phyloP scores from a whole-genome alignment of 768 basidiomycete genomes.

The Macrolepiota dolichaula region DNA sequence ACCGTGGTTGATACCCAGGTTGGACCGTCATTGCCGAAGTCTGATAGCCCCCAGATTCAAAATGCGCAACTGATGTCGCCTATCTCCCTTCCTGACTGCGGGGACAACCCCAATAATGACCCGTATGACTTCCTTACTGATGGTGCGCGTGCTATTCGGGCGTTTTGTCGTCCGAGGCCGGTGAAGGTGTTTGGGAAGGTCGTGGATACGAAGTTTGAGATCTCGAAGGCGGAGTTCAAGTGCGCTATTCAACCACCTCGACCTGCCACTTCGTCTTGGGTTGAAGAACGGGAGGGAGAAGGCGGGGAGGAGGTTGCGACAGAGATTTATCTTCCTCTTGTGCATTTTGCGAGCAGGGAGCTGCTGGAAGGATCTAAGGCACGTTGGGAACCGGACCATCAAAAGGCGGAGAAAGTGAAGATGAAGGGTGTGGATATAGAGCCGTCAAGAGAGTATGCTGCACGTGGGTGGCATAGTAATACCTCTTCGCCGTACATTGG shows the following conservation, averaged over 20 bases:
- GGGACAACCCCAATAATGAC: slow-evolving; percentile 35
- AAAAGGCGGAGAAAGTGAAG: background rate
- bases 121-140: slow-evolving; percentile 76
- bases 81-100: background rate
- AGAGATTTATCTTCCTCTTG: slow-evolving; percentile 87
- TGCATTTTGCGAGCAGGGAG: slow-evolving; percentile 70
- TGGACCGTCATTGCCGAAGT: background rate
- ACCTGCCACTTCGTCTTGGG: slow-evolving; percentile 46
- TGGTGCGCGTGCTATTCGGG: slow-evolving; percentile 80
- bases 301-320: slow-evolving; percentile 52
- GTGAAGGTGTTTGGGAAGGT: slow-evolving; percentile 68
- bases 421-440: background rate
- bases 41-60: background rate
- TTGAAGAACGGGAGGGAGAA: slow-evolving; percentile 18
- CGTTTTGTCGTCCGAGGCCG: slow-evolving; percentile 86
- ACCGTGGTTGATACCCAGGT: background rate
- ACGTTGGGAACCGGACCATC: slow-evolving; percentile 7
- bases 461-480: background rate
- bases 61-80: background rate
- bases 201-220: slow-evolving; percentile 69
- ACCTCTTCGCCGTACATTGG: background rate
- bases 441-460: slow-evolving; percentile 4
- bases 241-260: slow-evolving; percentile 43
- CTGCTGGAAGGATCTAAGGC: slow-evolving; percentile 21
- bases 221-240: slow-evolving; percentile 66